Percentiles rank a stretch among this genome's conserved stretches.
These are phyloP conservation scores for Inga oerstediana DNA, from an alignment of 306 rosid genomes.

Conservation along the genomic window DNA sequence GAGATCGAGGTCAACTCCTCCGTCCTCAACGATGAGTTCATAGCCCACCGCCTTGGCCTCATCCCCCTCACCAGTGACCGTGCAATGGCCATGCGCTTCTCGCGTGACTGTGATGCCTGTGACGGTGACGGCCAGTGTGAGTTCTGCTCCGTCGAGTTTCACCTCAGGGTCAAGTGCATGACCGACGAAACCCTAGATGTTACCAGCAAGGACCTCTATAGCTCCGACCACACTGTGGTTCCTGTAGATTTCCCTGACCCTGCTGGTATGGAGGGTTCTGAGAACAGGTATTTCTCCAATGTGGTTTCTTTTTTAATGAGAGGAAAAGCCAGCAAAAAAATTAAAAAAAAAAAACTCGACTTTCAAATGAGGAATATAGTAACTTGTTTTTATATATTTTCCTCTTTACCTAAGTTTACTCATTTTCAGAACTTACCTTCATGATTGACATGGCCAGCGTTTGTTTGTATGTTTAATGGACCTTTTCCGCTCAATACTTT, in stretches of 20 bases:
- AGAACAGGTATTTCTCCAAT: conserved; percentile 46
- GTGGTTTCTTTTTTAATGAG: neutral
- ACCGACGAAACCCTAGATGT: conserved; percentile 86
- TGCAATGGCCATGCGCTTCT: conserved; percentile 97
- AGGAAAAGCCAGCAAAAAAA: neutral
- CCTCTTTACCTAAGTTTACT: neutral
- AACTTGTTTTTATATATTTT: neutral
- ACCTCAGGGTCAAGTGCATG: conserved; percentile 78
- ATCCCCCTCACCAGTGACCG: conserved; percentile 87
- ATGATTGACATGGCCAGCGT: neutral
- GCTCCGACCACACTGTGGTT: conserved; percentile 88
- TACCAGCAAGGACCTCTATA: conserved; percentile 76
- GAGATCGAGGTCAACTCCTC: conserved; percentile 96
- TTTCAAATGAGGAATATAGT: neutral
- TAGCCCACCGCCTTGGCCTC: conserved; percentile 93
- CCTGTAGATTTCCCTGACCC: conserved; percentile 84
- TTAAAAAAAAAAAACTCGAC: neutral
- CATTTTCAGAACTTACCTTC: neutral
- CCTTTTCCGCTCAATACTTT: neutral
- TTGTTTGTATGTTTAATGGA: neutral
- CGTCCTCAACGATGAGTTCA: conserved; percentile 93
- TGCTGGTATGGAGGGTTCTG: conserved; percentile 49
- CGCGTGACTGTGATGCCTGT: conserved; percentile 98
- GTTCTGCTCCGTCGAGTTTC: conserved; percentile 96
- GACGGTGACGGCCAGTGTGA: conserved; percentile 99